These are phyloP conservation scores for Russula earlei DNA, from an alignment of 768 basidiomycete species.

Conservation along the genomic window DNA sequence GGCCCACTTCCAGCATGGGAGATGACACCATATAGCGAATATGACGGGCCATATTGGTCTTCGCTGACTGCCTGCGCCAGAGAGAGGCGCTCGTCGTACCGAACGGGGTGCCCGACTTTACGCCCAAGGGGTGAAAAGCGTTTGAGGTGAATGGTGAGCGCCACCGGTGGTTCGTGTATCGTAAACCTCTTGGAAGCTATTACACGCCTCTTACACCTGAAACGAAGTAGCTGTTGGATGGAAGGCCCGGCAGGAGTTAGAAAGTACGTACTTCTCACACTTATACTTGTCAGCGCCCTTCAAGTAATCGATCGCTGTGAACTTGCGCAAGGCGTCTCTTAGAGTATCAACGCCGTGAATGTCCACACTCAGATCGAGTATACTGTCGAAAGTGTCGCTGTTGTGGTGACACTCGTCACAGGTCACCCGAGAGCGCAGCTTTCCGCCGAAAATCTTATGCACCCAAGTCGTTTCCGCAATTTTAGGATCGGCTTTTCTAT, in stretches of 20 bases:
- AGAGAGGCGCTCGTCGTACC: conserved; percentile 69
- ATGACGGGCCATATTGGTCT: conserved; percentile 63
- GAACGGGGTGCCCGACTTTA: conserved; percentile 69
- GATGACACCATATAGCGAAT: conserved; percentile 85
- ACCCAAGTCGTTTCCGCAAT: conserved; percentile 87
- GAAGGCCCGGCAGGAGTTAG: neutral
- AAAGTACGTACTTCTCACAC: conserved; percentile 80
- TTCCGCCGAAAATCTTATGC: conserved; percentile 89
- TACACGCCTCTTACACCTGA: conserved; percentile 86
- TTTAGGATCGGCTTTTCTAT: conserved; percentile 60
- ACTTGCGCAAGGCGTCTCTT: conserved; percentile 67
- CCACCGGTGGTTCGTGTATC: conserved; percentile 76
- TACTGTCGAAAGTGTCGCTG: conserved; percentile 94
- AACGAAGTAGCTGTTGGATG: neutral
- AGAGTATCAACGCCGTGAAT: conserved; percentile 55
- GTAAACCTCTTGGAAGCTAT: conserved; percentile 86
- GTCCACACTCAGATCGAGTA: conserved; percentile 90
- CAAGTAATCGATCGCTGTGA: conserved; percentile 72
- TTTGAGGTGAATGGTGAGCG: conserved; percentile 90
- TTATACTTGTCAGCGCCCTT: conserved; percentile 94
- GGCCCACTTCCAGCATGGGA: conserved; percentile 90
- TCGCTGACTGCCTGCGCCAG: conserved; percentile 79
- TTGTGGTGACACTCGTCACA: conserved; percentile 75
- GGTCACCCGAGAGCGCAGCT: conserved; percentile 80
- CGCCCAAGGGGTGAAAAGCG: conserved; percentile 86